Base-by-base conservation (phyloP, 495 filamentous ascomycete genomes). In the Hyaloscypha bicolor region DNA sequence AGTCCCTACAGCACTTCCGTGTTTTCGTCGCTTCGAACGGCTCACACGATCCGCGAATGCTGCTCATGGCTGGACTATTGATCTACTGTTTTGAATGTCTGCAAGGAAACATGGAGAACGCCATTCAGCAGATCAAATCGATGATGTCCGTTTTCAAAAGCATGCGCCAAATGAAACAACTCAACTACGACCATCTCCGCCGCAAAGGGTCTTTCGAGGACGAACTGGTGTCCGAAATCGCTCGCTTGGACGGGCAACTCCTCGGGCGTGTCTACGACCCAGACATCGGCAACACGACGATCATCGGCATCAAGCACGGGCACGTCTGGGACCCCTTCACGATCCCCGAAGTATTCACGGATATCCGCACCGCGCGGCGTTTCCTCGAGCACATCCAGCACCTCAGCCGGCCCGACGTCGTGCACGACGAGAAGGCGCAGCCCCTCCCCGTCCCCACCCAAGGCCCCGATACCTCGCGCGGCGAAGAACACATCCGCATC, bases 51-150 rank as follows among this genome's bases (percentile, higher is more conserved):
- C 3, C 25, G 33, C 35, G 58, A 35, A 60, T 53, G 12, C 21
- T 53, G 9, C 30, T 67, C 8, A 67, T 67, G 19, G 64, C 45
- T 5, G 56, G 30, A 30, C 30, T 67, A 9, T 30, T 67, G 25
- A 62, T 67, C 6, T 67, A 32, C 31, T n/a, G 16, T 3, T 61
- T 67, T 25, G 64, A 67, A 33, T 61, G 37, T 52, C 12, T 67
- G 19, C 45, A 67, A 21, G 64, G 64, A 30, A 55, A 67, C 22
- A 11, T 35, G 42, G 42, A 53, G 12, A 29, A 37, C 16, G 64
- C 9, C 5, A 56, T 56, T 29, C n/a, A 29, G 4, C 53, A 56
- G 30, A 25, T 56, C 30, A 25, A 30, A 32, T 56, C 21, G 9
- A 56, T 32, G 53, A 32, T 56, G 22, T 29, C 21, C 6, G 30